Conservation (phyloP, 2,329 filamentous ascomycete species). For the Xylariaceae sp. region DNA sequence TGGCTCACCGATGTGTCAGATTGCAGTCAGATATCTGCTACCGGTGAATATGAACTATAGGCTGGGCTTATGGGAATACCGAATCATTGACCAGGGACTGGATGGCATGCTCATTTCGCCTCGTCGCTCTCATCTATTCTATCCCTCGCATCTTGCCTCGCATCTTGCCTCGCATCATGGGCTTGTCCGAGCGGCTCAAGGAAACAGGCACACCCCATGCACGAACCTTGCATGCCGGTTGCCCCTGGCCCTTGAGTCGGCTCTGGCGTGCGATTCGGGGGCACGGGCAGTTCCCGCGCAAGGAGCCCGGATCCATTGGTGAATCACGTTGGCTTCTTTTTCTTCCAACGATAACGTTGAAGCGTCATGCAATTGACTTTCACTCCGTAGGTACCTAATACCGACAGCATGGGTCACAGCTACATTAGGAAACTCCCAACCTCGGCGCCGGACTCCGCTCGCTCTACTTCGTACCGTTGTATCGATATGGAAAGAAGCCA, state of each 20-base stretch:
- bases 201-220: slow-evolving; percentile 16
- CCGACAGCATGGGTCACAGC: slow-evolving; percentile 13
- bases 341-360: slow-evolving; percentile 1
- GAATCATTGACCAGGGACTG: slow-evolving; percentile 13
- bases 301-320: slow-evolving; percentile 8
- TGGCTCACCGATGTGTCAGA: slow-evolving; percentile 21
- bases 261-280: slow-evolving; percentile 3
- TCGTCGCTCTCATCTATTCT: not conserved
- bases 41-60: slow-evolving; percentile 17
- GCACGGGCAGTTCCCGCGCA: slow-evolving; percentile 13
- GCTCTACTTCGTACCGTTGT: slow-evolving; percentile 1
- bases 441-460: slow-evolving; percentile 7
- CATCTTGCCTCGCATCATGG: slow-evolving; percentile 4
- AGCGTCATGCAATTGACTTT: slow-evolving; percentile 2
- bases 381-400: slow-evolving; percentile 5
- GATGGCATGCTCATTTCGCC: slow-evolving; percentile 8
- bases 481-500: not conserved
- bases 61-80: slow-evolving; percentile 14
- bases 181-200: slow-evolving; percentile 17
- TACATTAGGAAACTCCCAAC: slow-evolving; percentile 1
- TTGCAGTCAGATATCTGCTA: slow-evolving; percentile 15
- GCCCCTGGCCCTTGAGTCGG: slow-evolving; percentile 12
- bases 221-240: slow-evolving; percentile 19
- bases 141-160: slow-evolving; percentile 3
- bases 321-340: not conserved